Evolutionary conservation across 371 early-diverging fungal species (phyloP), one percentile per base, ranked within the genome.

Genomic region (Fennellomyces sp.): DNA sequence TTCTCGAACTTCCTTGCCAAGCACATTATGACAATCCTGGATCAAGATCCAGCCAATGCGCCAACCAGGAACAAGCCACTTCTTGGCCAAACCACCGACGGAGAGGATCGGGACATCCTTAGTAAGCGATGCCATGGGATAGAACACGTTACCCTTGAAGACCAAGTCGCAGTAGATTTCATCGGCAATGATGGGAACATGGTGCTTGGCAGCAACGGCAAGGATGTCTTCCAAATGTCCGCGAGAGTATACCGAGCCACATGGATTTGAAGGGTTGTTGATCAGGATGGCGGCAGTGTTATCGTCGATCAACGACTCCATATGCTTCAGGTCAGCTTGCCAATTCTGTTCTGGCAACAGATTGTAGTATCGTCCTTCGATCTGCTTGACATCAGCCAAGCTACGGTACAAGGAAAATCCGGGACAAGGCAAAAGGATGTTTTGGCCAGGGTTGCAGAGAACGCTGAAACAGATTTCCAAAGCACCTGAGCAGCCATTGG

Each of bases 111-210:
- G 96, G 2, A 96, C 94, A 2, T 86, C 87, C 25, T 70, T 73
- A 8, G 93, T 89, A 51, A 96, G 70, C 2, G 87, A 73, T 11
- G 94, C 93, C 58, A 91, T 75, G 11, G 92, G 85, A 48, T 76
- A 81, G 64, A 92, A 93, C 12, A 69, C 71, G 57, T 80, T 78
- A 17, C 80, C 85, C 42, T 76, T 59, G 66, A 94, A 96, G 28
- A 91, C 94, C 76, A 96, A 86, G 68, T 94, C 94, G 56, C 91
- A 89, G 65, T 96, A 96, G 60, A 96, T 96, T 70, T 96, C 96
- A 64, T 95, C 96, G 7, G 94, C 83, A 62, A 96, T 93, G 17
- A 95, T 80, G 38, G 95, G 95, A 25, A 96, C 64, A 64, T 83
- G 82, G 69, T 91, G 83, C 47, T 81, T 83, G 61, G 92, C 91